Evolutionary conservation across 2,329 filamentous ascomycete species (phyloP).

Genomic region (Ascochyta rabiei): DNA sequence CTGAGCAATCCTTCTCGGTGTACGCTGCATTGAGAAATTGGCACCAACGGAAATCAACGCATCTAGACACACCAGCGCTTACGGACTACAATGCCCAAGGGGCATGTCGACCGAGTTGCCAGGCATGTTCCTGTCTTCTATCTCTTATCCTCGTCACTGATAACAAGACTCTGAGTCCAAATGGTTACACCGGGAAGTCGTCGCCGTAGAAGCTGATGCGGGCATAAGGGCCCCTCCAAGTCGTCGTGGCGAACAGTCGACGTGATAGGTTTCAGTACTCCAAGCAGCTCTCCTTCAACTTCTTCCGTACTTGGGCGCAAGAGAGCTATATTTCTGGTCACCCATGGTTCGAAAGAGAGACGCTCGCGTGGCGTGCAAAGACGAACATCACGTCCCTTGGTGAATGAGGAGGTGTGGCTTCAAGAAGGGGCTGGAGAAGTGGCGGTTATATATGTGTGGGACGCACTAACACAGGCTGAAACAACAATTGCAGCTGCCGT

Average conservation of each 20-base stretch:
- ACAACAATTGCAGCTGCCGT: constrained; percentile 1
- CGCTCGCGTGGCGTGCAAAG: not conserved
- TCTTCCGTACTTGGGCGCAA: too few relatives aligned
- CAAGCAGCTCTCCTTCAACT: too few relatives aligned
- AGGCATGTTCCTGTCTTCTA: not conserved
- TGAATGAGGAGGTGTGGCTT: not conserved
- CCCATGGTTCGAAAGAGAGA: not conserved
- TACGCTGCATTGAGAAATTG: not conserved
- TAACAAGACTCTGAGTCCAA: too few relatives aligned
- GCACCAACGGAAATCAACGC: not conserved
- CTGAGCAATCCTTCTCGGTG: constrained; percentile 1
- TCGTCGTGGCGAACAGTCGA: too few relatives aligned
- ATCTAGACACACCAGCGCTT: not conserved
- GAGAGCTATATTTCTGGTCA: too few relatives aligned
- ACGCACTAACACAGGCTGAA: not conserved
- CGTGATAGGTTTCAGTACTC: too few relatives aligned
- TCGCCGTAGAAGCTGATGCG: too few relatives aligned
- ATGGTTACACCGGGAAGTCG: not conserved
- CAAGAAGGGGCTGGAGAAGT: not conserved
- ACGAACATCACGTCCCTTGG: not conserved
- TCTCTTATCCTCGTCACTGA: not conserved
- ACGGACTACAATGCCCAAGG: not conserved
- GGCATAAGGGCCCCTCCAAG: too few relatives aligned
- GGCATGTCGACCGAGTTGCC: not conserved
- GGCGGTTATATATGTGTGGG: not conserved